Conservation (phyloP, 2,329 filamentous ascomycete genomes). For the Fusarium drepaniforme region DNA sequence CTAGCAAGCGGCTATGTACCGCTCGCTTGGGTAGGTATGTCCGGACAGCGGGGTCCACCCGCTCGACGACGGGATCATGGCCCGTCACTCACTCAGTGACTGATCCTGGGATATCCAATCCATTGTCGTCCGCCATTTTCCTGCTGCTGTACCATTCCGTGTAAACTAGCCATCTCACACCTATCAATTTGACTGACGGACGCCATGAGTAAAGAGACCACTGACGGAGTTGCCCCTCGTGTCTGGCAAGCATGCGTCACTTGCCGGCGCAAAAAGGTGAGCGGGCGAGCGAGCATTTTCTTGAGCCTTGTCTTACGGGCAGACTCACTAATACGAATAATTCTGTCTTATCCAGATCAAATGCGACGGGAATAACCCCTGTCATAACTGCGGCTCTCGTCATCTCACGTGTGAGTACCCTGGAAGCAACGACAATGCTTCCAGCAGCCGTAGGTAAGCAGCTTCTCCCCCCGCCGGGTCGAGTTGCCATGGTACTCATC, state of each 20-base stretch:
- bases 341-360: conserved; percentile 2
- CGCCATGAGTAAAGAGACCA: background rate
- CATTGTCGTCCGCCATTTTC: background rate
- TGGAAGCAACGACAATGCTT: conserved; percentile 22
- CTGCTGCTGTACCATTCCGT: background rate
- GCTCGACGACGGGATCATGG: background rate
- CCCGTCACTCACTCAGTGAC: background rate
- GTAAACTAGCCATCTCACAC: too few relatives aligned
- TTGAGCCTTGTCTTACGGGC: too few relatives aligned
- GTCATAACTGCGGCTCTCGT: conserved; percentile 19
- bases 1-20: background rate
- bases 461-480: background rate
- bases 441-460: conserved; percentile 14
- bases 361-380: conserved; percentile 22
- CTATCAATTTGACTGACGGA: background rate
- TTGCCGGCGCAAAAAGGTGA: background rate
- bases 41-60: background rate
- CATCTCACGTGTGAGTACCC: conserved; percentile 16
- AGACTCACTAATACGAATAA: background rate
- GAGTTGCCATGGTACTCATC: background rate
- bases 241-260: conserved; percentile 1
- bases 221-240: background rate
- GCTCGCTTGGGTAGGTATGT: background rate
- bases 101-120: background rate
- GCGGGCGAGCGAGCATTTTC: background rate